These are phyloP conservation scores for Pilobolus umbonatus DNA, from an alignment of 192 early-diverging fungal species.

Conservation along the genomic window DNA sequence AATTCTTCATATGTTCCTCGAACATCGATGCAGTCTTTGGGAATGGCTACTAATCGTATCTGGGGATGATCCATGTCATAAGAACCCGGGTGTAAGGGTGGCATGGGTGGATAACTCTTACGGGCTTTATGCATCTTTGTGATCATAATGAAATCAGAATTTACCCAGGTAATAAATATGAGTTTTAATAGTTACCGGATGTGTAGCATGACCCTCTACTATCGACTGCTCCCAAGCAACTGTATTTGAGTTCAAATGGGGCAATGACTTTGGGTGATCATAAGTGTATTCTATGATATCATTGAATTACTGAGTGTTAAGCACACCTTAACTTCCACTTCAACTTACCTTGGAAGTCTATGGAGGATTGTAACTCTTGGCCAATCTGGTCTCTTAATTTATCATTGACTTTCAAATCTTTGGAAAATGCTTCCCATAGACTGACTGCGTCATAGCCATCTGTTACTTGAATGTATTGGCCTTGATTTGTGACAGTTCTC, in stretches of 20 bases:
- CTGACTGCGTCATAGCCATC: conserved; percentile 26
- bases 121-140: conserved; percentile 58
- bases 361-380: conserved; percentile 51
- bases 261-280: conserved; percentile 27
- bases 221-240: conserved; percentile 65
- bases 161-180: neutral
- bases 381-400: conserved; percentile 34
- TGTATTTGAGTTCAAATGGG: conserved; percentile 34
- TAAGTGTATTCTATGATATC: conserved; percentile 33
- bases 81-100: conserved; percentile 33
- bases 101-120: conserved; percentile 50
- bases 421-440: conserved; percentile 42
- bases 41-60: conserved; percentile 48
- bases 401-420: conserved; percentile 36
- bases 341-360: conserved; percentile 45
- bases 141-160: neutral
- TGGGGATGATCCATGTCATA: conserved; percentile 36
- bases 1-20: conserved; percentile 44
- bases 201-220: conserved; percentile 63
- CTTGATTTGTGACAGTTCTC: neutral
- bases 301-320: neutral
- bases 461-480: neutral
- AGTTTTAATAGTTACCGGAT: conserved; percentile 39
- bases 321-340: neutral
- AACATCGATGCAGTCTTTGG: conserved; percentile 34